phyloP scores from a whole-genome alignment of 208 protist species.

The Herpetomonas muscarum region DNA sequence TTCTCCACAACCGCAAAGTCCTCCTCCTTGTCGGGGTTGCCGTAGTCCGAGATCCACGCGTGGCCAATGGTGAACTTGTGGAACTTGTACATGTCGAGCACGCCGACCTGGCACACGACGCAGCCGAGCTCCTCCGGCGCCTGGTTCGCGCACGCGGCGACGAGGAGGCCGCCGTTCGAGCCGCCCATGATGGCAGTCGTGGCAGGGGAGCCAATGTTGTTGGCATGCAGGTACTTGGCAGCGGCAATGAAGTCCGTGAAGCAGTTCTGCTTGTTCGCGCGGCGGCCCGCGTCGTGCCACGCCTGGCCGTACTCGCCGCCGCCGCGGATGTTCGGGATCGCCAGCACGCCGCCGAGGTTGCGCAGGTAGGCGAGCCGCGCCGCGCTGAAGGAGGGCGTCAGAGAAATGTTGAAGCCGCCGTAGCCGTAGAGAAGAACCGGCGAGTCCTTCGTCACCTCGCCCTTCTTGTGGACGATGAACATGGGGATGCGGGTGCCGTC shows the following conservation, averaged over 20 bases:
- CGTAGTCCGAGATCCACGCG: constrained; percentile 92
- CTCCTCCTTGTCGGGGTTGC: constrained; percentile 85
- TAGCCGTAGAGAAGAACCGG: constrained; percentile 93
- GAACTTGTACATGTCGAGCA: constrained; percentile 95
- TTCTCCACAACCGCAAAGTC: constrained; percentile 91
- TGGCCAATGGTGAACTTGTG: constrained; percentile 95
- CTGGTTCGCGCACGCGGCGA: constrained; percentile 88
- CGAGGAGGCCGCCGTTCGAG: constrained; percentile 94
- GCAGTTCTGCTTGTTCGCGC: constrained; percentile 85
- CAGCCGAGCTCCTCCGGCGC: constrained; percentile 80
- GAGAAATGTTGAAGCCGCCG: constrained; percentile 92
- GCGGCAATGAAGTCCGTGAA: constrained; percentile 85
- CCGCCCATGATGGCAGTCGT: constrained; percentile 92
- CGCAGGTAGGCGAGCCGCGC: constrained; percentile 76
- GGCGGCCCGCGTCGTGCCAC: constrained; percentile 91
- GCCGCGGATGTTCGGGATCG: constrained; percentile 93
- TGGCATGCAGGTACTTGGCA: constrained; percentile 66
- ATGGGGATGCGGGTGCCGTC: constrained; percentile 94
- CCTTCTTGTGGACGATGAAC: constrained; percentile 90
- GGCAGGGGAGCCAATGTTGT: constrained; percentile 68
- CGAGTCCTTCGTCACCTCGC: constrained; percentile 44
- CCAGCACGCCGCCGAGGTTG: constrained; percentile 80
- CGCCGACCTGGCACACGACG: constrained; percentile 87
- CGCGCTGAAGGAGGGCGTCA: constrained; percentile 78
- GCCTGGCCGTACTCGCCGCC: constrained; percentile 93